Evolutionary conservation across 805 yeast genomes (phyloP), one percentile per base, ranked within the genome.

Genomic region (Candida tibetensis): DNA sequence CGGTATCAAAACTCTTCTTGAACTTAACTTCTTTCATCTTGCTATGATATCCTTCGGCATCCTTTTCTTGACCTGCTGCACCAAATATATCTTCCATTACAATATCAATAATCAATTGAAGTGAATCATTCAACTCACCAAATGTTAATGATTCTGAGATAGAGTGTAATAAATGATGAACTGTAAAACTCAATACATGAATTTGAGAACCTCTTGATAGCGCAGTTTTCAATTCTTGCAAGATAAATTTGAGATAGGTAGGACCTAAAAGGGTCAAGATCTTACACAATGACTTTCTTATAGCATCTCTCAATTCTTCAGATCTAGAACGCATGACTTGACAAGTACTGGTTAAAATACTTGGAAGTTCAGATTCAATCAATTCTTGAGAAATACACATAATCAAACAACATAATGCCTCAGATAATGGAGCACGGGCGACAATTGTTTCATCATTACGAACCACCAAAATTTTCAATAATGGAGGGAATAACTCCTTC

Each of bases 1-100:
- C 95, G 4, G 93, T 79, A 49, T 93, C 98, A 55, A 68, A 85
- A 68, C 95, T 83, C 63, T 88, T 88, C 54, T 86, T 87, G 47
- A 79, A 82, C 57, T 88, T 90, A 25, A 93, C 91, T 66, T 91
- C 99, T 51, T 84, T 85, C 80, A 89, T 85, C 44, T 82, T 80
- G 21, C 86, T 81, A 36, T 76, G 77, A 53, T 93, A 91, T 14
- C 89, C 96, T 44, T 89, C 97, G 4, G 93, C 90, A 47, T 93
- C 98, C 57, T 93, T 91, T 53, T 93, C 98, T 54, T 83, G 84
- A 25, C 96, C 95, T 3, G 95, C 85, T 7, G 82, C 76, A 17
- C 99, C 99, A 60, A 93, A 90, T 3, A 81, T 75, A 53, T 91
- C 96, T 53, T 89, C 95, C 96, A 91, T 91, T 16, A 90, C 71